Base-by-base conservation (phyloP, 2,329 filamentous ascomycete genomes). In the Ophiocordyceps camponoti-floridani region DNA sequence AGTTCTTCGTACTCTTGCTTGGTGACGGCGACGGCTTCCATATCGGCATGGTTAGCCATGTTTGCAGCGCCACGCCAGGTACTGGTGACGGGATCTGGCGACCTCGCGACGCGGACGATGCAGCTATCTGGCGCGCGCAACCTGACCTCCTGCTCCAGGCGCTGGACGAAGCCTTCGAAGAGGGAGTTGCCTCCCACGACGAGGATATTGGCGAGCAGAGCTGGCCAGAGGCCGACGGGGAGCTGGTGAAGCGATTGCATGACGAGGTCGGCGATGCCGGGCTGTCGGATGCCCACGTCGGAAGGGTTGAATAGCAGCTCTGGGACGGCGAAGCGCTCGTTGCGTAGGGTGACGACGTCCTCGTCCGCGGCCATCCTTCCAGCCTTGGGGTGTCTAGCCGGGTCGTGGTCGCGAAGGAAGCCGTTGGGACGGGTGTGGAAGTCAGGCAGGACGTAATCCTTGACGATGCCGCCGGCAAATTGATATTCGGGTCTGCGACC, bases 401-500 rank as follows among this genome's bases (percentile, higher is more conserved):
- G 75, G 54, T 94, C 85, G 54, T 89, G 86, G 3, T 87, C 82
- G 45, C 84, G 73, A 28, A 87, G 68, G 44, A 82, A 72, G 1
- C 89, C 89, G 41, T 80, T 66, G 3, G 62, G 62, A 4, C 68
- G 62, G 1, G 66, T 63, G 51, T 79, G 73, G 48, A 77, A 82
- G 59, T 98, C 88, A 0, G 91, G 91, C 2, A 98, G 69, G 18
- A 96, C 80, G 57, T 95, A 98, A 57, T 98, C 89, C 46, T 88
- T 79, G 6, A 87, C 82, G 31, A 95, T 77, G 5, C 73, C 74
- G 12, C 58, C 72, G 13, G 71, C 72, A 0, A 58, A 62, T 3
- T 67, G 41, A 45, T 70, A 79, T 0, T 61, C 55, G 1, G 67
- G 62, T 12, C 76, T 66, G 43, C 67, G 64, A 52, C 77, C 71